Base-by-base conservation (phyloP, 805 yeast genomes). In the Clavispora vitiphila region DNA sequence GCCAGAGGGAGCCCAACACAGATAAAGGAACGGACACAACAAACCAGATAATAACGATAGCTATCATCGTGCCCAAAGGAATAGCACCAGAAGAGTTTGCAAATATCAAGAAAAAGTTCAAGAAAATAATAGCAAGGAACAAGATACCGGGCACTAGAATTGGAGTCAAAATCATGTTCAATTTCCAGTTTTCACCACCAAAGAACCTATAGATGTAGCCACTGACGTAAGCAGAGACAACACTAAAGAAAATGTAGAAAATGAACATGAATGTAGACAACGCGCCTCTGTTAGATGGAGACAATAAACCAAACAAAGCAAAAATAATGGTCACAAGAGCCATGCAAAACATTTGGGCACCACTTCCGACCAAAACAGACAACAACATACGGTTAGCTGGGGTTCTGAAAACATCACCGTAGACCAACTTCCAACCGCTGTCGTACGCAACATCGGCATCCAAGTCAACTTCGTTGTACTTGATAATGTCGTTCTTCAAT, bases 221-320 rank as follows among this genome's bases (percentile, higher is more conserved):
- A 15, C 96, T 86, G n/a, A 86, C 80, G 58, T 79, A 91, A 0
- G 98, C 87, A 1, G 96, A 93, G 27, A 86, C 71, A 39, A 80
- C 74, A 16, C 97, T 93, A 58, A 83, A 85, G 31, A 86, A 55
- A 2, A 95, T 87, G 66, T 81, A 90, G 34, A 90, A 64, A 36
- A 91, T 74, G 57, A 93, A 85, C 86, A 88, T 83, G 26, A 87
- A 86, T 0, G 99, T 93, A 3, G 93, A 77, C 49, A 93, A 74
- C 1, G 97, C 81, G 32, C 99, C 99, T 67, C 99, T 80, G 59
- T 89, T 90, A 1, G 96, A 86, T 36, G 97, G 97, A 0, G 97
- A 88, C 43, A 91, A 67, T 51, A 93, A 75, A 6, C 99, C 99
- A 27, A 91, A 69, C 41, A 89, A 73, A 1, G 98, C 96, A 62